Evolutionary conservation across 169 alveolate genomes (phyloP), one percentile per base, ranked within the genome.

Genomic region (Toxoplasma gondii): DNA sequence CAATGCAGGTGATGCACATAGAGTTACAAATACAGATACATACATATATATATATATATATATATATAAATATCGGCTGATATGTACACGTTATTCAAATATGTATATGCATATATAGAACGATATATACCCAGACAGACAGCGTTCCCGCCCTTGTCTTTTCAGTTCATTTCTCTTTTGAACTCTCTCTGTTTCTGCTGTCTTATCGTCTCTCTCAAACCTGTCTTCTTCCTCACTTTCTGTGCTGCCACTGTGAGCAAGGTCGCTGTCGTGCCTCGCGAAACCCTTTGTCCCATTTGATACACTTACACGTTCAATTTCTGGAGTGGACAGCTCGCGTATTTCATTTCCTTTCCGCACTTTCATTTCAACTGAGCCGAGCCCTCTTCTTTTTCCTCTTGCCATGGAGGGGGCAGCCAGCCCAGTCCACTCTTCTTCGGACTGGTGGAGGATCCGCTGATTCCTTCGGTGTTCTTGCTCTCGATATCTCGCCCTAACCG

Each of bases 251-350:
- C 81, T 5, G 24, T 4, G 24, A n/a, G 41, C 5, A 69, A 24
- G 19, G 5, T 69, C 81, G 81, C 31, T 69, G 41, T 29, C 41
- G 5, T 69, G 58, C 12, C 58, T 49, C 58, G 58, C 12, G 58
- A 49, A 4, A 12, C 58, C 12, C 58, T 49, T 12, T 49, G 22
- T 49, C 22, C 58, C 58, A 7, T 49, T 49, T 49, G 58, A 7
- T 49, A 27, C 86, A 19, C 90, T 82, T 43, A 82, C 90, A 16
- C 90, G n/a, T 31, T 82, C 90, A 17, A 82, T 82, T 44, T 82
- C 90, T 12, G 90, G 90, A 12, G 90, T 82, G 4, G 90, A 82
- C 54, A 82, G 90, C 90, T 41, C 69, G n/a, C 90, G 90, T 16
- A 82, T 82, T 82, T 82, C 90, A 24, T 43, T 82, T 7, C 90